These are phyloP conservation scores for Gracilaria gracilis DNA, from an alignment of 23 red algal species.

Conservation along the genomic window DNA sequence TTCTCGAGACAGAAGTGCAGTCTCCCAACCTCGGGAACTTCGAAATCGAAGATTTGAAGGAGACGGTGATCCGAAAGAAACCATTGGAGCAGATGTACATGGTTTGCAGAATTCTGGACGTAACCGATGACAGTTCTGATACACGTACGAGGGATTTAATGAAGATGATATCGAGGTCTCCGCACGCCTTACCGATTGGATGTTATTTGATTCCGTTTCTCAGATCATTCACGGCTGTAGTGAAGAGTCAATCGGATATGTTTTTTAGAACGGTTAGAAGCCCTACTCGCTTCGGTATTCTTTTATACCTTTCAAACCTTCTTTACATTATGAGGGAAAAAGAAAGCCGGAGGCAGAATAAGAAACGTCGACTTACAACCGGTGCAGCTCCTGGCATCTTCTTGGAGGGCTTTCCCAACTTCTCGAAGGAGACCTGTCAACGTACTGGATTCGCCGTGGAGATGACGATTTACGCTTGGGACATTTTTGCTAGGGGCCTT, in stretches of 20 bases:
- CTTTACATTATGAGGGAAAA: not conserved
- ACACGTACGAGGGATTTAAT: not conserved
- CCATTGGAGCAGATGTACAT: not conserved
- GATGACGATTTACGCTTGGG: not conserved
- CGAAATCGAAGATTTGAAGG: not conserved
- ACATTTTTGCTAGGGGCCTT: not conserved
- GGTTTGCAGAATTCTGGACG: not conserved
- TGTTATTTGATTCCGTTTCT: not conserved
- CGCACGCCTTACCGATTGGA: not conserved
- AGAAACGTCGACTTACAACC: not conserved
- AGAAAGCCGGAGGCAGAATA: not conserved
- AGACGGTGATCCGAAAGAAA: not conserved
- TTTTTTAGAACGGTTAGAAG: not conserved
- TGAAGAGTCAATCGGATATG: not conserved
- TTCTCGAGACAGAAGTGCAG: not conserved
- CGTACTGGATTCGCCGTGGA: not conserved
- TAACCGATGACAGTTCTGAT: not conserved
- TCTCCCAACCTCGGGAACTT: not conserved
- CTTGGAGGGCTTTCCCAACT: not conserved
- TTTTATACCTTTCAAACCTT: not conserved
- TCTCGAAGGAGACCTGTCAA: not conserved
- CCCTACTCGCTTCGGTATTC: not conserved
- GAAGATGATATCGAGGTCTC: not conserved
- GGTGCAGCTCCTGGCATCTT: not conserved
- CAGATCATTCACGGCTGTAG: not conserved